These are phyloP conservation scores for Diaporthe nobilis DNA, from an alignment of 2,329 filamentous ascomycete genomes.

Conservation along the genomic window DNA sequence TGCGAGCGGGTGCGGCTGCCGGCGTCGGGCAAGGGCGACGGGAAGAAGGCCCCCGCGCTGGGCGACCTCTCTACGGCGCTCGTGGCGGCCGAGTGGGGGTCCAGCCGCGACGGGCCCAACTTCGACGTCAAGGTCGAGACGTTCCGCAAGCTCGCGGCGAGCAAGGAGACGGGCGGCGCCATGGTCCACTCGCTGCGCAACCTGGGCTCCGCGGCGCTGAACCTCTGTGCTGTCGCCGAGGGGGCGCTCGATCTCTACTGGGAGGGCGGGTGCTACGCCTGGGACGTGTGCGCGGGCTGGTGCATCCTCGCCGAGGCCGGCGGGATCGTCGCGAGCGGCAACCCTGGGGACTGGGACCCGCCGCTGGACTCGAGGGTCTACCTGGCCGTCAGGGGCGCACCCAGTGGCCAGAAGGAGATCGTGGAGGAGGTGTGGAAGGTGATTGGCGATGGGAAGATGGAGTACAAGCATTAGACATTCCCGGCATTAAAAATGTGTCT, in stretches of 20 bases:
- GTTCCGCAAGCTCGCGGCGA: constrained; percentile 72
- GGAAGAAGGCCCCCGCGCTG: constrained; percentile 67
- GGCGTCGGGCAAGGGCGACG: constrained; percentile 53
- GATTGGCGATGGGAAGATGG: constrained; percentile 68
- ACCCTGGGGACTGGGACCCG: constrained; percentile 79
- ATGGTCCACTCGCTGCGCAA: constrained; percentile 85
- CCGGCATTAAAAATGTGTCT: background rate
- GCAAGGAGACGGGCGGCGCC: constrained; percentile 73
- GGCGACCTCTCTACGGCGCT: constrained; percentile 73
- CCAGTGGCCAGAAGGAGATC: constrained; percentile 71
- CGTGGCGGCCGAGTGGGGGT: constrained; percentile 82
- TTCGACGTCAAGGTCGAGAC: constrained; percentile 78
- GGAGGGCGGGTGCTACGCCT: constrained; percentile 88
- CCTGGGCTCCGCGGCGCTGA: constrained; percentile 81
- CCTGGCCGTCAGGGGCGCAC: constrained; percentile 73
- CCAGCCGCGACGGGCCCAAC: constrained; percentile 75
- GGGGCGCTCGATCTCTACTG: constrained; percentile 82
- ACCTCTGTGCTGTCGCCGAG: constrained; percentile 79
- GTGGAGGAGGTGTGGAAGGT: constrained; percentile 76
- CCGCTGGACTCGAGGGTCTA: constrained; percentile 72
- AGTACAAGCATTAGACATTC: constrained; percentile 52
- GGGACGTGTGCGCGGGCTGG: constrained; percentile 89
- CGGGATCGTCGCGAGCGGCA: constrained; percentile 79
- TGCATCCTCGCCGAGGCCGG: constrained; percentile 82
- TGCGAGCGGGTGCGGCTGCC: constrained; percentile 51